Evolutionary conservation across 148 eudicot genomes (phyloP), one percentile per base, ranked within the genome.

Genomic region (Pouteria glomerata): DNA sequence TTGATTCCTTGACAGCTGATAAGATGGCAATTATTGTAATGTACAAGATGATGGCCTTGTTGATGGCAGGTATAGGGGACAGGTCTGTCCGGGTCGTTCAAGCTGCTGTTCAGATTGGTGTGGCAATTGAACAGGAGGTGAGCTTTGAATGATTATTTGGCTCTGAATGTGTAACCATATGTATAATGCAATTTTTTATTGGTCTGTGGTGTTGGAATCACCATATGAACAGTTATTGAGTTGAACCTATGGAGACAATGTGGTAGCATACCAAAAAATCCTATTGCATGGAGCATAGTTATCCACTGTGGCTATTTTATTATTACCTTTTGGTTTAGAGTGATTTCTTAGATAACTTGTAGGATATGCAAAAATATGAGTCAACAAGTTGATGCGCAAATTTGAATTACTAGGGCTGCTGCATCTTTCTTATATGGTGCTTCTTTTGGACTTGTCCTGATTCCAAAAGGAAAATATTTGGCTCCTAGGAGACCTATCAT

Each of bases 21-120:
- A 93, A 93, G 71, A 90, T 93, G 88, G 96, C 98, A 3, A 88
- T 93, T 24, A 93, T 93, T 77, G 92, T 87, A 44, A 90, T 93
- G 98, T 94, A 93, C 76, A 93, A 87, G 81, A 81, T 88, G 79
- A 88, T 93, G 98, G 87, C 85, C 42, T 68, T 87, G 82, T 57
- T 93, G 84, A 85, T 90, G 98, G 77, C 77, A 55, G 94, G 85
- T 3, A 75, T 80, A 29, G 88, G 81, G 6, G 78, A 76, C 21
- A 79, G 86, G 35, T 81, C 80, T 50, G 96, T 93, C 41, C 75
- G 89, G 3, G 87, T 93, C 72, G 85, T 87, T 76, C 84, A 87
- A 23, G 96, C 94, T 73, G 92, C 98, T 2, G 80, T 87, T 81
- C 86, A 90, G 65, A 84, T 93, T 80, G 98, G 98, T 13, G 58